Base-by-base conservation (phyloP, 2,329 filamentous ascomycete genomes). In the Colletotrichum cereale region DNA sequence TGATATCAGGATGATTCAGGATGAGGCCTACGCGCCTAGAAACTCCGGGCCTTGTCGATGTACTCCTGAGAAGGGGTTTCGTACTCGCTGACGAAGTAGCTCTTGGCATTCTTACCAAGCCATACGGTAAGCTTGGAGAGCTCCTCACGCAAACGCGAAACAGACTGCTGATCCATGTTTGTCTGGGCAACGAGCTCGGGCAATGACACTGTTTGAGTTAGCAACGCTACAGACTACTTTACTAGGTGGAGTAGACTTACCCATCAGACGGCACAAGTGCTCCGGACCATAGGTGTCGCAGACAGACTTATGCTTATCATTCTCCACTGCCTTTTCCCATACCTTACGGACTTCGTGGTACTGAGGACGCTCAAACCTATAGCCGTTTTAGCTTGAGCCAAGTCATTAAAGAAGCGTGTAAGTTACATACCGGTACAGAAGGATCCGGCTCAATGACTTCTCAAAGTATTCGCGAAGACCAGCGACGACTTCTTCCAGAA, bases 131-230 rank as follows among this genome's bases (percentile, higher is more conserved):
- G 91, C 82, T 95, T 96, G 75, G 90, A 88, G 21, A 99, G 87
- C 80, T 99, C 96, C 77, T 98, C 94, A 16, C 95, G 92, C 34
- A 98, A 89, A 57, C 95, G 92, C 73, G 92, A 93, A 52, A 97
- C 94, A 2, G 95, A 95, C 80, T 97, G 95, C 64, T 92, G 87
- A 78, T 98, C 96, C 95, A 99, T 97, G 83, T 98, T 98, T 63
- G 96, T 99, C 80, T 99, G 96, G 5, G 95, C 95, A 73, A 98
- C 91, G 50, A 98, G 90, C 79, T 99, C 96, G 0, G 96, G 96
- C 76, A 98, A 90, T 1, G 93, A 92, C 4, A 97, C 96, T 97
- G 14, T 44, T 48, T 55, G n/a, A n/a, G 18, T 72, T 55, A 72
- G 69, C 40, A 76, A 8, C 67, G 34, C 48, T 34, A 47, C 47